Evolutionary conservation across 179 eudicot genomes (phyloP).

Genomic region (Dionaea muscipula): DNA sequence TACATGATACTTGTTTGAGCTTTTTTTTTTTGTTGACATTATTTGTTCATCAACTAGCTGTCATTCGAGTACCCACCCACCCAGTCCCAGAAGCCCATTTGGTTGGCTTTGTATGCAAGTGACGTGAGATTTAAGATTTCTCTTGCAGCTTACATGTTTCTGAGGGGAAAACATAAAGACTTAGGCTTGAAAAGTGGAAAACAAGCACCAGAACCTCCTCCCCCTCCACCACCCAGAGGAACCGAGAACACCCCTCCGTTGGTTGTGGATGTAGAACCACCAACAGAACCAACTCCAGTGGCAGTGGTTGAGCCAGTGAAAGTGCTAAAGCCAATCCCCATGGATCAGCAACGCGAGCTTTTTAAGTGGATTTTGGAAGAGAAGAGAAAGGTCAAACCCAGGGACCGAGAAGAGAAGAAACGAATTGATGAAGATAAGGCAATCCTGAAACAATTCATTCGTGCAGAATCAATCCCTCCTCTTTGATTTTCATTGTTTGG

Average conservation of each 20-base stretch:
- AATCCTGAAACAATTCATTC: constrained; percentile 24
- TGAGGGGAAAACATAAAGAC: constrained; percentile 20
- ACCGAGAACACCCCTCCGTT: constrained; percentile 1
- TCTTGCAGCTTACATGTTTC: constrained; percentile 24
- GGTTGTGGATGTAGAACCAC: constrained; percentile 15
- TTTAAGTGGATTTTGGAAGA: constrained; percentile 32
- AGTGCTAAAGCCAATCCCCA: constrained; percentile 19
- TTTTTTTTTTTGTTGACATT: too few relatives aligned
- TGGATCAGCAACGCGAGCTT: constrained; percentile 28
- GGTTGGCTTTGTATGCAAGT: too few relatives aligned
- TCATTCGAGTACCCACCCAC: too few relatives aligned
- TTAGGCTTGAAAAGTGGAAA: constrained; percentile 13
- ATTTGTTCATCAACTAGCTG: too few relatives aligned
- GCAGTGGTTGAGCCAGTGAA: constrained; percentile 26
- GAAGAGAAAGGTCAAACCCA: constrained; percentile 28
- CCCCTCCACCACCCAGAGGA: constrained; percentile 5
- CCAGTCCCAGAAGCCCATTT: too few relatives aligned
- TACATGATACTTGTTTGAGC: too few relatives aligned
- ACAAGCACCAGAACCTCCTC: constrained; percentile 9
- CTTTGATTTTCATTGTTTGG: neutral
- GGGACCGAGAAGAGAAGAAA: constrained; percentile 22
- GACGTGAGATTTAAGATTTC: neutral
- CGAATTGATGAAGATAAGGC: constrained; percentile 27
- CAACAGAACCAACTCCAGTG: constrained; percentile 18
- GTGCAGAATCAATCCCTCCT: constrained; percentile 18